Evolutionary conservation across 2,329 filamentous ascomycete genomes (phyloP), one percentile per base, ranked within the genome.

Genomic region (Fusarium clavum): DNA sequence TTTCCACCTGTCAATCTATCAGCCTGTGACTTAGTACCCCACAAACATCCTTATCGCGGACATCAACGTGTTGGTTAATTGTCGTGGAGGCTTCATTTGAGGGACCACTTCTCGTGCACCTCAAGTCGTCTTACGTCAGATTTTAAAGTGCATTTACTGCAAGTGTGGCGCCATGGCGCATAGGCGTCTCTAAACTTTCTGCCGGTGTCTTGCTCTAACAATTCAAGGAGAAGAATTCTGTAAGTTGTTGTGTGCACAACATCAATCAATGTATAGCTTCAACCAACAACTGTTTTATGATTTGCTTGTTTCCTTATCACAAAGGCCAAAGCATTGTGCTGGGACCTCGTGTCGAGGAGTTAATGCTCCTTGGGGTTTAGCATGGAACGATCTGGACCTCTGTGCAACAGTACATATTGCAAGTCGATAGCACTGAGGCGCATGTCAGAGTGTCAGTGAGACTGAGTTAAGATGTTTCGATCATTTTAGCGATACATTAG

Each of bases 121-220:
- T 34, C 6, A 20, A 27, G 5, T 38, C 8, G 5, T 62, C 60
- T 62, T 8, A 63, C 32, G 60, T 63, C 27, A 62, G 41, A 63
- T 55, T 32, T 62, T 55, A 14, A 24, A 6, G 11, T 10, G 3
- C 8, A 27, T 13, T 18, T 18, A 10, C 18, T n/a, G n/a, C 29
- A 24, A 13, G 10, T 1, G 3, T 62, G 18, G 32, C 43, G 45
- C 44, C 2, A 62, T 47, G 25, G 56, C 24, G 24, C 12, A 32
- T 20, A 4, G 25, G 46, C 46, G 47, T 55, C 12, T 55, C 41
- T 54, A 34, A n/a, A 38, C 0, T 3, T 38, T 46, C 30, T 20
- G 8, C 46, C 46, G 46, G 32, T 16, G 12, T 34, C 24, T 16
- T 13, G 5, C 12, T 18, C 14, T 12, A 5, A 12, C 20, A 6